phyloP scores from a whole-genome alignment of 192 early-diverging fungal species.

The Coemansia sp. region DNA sequence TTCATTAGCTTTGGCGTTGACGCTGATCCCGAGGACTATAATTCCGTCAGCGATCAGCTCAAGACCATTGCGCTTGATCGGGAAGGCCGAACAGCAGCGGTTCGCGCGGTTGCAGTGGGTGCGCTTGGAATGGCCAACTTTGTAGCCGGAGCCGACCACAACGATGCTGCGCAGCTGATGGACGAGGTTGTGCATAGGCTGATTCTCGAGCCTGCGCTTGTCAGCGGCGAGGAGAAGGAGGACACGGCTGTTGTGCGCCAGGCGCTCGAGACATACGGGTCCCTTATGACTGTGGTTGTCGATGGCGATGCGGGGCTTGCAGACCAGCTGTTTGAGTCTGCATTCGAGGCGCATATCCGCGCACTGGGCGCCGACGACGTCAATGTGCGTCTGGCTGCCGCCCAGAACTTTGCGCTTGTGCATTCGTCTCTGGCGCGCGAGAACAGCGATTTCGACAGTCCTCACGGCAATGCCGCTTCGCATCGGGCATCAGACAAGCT shows the following conservation, averaged over 20 bases:
- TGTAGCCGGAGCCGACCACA: constrained; percentile 33
- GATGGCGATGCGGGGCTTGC: constrained; percentile 20
- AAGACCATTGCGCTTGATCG: constrained; percentile 12
- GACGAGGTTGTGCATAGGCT: constrained; percentile 12
- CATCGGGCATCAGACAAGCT: no score
- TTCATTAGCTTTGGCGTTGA: constrained; percentile 48
- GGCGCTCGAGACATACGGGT: constrained; percentile 33
- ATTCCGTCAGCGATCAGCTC: constrained; percentile 12
- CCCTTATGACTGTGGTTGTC: constrained; percentile 34
- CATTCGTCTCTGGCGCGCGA: constrained; percentile 58
- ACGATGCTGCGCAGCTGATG: constrained; percentile 29
- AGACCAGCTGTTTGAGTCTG: constrained; percentile 30
- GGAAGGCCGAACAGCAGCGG: constrained; percentile 1
- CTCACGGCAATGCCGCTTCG: neutral
- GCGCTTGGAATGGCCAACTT: constrained; percentile 43
- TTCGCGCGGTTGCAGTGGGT: constrained; percentile 24
- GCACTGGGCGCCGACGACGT: constrained; percentile 60
- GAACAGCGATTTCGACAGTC: neutral
- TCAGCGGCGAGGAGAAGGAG: neutral
- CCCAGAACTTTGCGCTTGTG: constrained; percentile 74
- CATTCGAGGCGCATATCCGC: constrained; percentile 48
- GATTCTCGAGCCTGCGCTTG: constrained; percentile 12
- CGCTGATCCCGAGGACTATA: constrained; percentile 19
- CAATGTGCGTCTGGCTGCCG: constrained; percentile 67
- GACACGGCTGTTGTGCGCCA: constrained; percentile 18